A percentile compares a stretch with the other conserved stretches of the same genome.
phyloP scores from a whole-genome alignment of 2,329 filamentous ascomycete genomes.

The Lasiodiplodia sp. region DNA sequence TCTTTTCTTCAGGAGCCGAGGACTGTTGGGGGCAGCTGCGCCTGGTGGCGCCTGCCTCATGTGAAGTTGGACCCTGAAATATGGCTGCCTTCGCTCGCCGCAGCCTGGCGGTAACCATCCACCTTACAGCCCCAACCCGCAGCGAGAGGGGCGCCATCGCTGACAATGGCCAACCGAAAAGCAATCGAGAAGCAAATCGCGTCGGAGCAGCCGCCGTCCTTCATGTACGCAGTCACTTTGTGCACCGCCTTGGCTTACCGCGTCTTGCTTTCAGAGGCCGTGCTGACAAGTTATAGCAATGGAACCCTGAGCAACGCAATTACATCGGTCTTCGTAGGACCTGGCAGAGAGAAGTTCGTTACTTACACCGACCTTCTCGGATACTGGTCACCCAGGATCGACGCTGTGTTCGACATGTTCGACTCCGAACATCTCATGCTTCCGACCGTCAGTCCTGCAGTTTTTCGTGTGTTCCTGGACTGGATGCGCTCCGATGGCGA shows the following conservation, averaged over 20 bases:
- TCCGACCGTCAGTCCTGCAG: neutral
- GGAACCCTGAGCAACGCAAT: conserved; percentile 2
- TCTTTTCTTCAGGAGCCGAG: neutral
- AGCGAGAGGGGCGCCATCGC: too few relatives aligned
- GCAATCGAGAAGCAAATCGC: neutral
- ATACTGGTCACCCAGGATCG: neutral
- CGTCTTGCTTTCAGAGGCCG: neutral
- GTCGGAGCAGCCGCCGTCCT: neutral
- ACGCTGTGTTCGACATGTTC: neutral
- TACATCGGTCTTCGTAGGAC: neutral
- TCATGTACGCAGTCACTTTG: neutral
- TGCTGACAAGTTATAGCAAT: neutral
- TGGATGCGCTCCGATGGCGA: conserved; percentile 7
- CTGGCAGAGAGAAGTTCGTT: neutral
- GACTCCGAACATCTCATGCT: neutral
- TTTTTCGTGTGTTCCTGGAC: conserved; percentile 20
- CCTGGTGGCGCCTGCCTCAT: neutral
- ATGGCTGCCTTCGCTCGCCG: neutral
- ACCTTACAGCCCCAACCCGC: neutral
- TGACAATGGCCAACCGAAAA: neutral
- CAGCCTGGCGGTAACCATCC: neutral
- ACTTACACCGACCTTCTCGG: conserved; percentile 1
- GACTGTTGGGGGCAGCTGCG: neutral
- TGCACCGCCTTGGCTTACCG: neutral
- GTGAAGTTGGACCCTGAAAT: neutral